phyloP scores from a whole-genome alignment of 805 yeast species.

The Ogataea saltuana region DNA sequence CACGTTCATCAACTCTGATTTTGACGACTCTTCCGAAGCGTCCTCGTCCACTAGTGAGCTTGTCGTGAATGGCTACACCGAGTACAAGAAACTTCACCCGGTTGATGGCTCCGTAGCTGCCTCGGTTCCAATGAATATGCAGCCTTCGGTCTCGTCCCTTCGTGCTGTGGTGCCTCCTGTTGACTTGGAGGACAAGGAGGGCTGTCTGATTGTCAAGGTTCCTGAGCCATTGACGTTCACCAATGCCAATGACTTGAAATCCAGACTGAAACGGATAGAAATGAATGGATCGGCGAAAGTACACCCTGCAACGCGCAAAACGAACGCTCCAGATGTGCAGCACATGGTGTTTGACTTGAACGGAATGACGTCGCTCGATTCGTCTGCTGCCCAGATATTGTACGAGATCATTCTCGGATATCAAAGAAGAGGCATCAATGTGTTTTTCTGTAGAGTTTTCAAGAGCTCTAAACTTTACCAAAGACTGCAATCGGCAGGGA shows the following conservation, averaged over 20 bases:
- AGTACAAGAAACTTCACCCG: conserved; percentile 15
- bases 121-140: conserved; percentile 10
- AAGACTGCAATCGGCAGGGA: conserved; percentile 58
- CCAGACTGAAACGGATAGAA: conserved; percentile 68
- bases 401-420: conserved; percentile 60
- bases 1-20: conserved; percentile 72
- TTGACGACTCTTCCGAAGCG: conserved; percentile 27
- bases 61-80: conserved; percentile 31
- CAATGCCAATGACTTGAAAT: conserved; percentile 73
- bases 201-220: conserved; percentile 73
- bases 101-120: background rate
- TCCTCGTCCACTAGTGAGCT: conserved; percentile 16
- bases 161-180: conserved; percentile 5
- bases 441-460: conserved; percentile 64
- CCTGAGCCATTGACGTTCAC: conserved; percentile 91
- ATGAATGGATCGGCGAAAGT: conserved; percentile 69
- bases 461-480: conserved; percentile 45
- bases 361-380: conserved; percentile 80
- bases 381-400: conserved; percentile 76
- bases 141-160: background rate
- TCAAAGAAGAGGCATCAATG: conserved; percentile 51
- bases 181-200: conserved; percentile 54
- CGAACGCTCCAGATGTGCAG: conserved; percentile 43
- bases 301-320: conserved; percentile 60
- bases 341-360: conserved; percentile 72